Conservation (phyloP, 2,329 filamentous ascomycete genomes). For the Podosphaera fusca region DNA sequence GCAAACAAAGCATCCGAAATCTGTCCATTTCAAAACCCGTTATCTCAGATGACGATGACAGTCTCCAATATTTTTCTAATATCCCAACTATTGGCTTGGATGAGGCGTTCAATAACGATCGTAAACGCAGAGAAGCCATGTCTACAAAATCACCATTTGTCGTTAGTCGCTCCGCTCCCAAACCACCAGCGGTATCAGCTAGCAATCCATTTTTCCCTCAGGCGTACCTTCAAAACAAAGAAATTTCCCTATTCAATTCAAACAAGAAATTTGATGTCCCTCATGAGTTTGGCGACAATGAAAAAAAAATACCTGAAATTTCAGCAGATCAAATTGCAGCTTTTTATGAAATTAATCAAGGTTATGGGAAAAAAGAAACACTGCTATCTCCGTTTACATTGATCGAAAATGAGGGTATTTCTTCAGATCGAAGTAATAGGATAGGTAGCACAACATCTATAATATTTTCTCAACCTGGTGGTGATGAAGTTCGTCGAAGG, state of each 20-base stretch:
- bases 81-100: conserved; percentile 16
- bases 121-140: conserved; percentile 11
- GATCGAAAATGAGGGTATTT: too few species aligned
- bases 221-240: too few species aligned
- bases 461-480: conserved; percentile 12
- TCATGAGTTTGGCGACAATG: conserved; percentile 1
- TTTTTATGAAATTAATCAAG: background rate
- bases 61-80: conserved; percentile 9
- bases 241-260: too few species aligned
- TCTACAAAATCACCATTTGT: conserved; percentile 9
- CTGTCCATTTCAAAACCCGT: conserved; percentile 15
- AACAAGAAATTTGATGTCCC: background rate
- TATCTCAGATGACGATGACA: conserved; percentile 1
- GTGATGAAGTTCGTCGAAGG: conserved; percentile 14
- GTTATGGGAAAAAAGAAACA: too few species aligned
- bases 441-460: conserved; percentile 14
- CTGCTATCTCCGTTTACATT: too few species aligned
- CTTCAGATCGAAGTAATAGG: conserved; percentile 3
- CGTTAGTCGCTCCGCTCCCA: conserved; percentile 8
- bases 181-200: conserved; percentile 2
- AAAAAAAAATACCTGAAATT: conserved; percentile 8
- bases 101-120: conserved; percentile 14
- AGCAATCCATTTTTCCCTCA: conserved; percentile 2
- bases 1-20: conserved; percentile 10
- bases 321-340: conserved; percentile 6